phyloP scores from a whole-genome alignment of 345 rosid genomes.

The Excoecaria agallocha region DNA sequence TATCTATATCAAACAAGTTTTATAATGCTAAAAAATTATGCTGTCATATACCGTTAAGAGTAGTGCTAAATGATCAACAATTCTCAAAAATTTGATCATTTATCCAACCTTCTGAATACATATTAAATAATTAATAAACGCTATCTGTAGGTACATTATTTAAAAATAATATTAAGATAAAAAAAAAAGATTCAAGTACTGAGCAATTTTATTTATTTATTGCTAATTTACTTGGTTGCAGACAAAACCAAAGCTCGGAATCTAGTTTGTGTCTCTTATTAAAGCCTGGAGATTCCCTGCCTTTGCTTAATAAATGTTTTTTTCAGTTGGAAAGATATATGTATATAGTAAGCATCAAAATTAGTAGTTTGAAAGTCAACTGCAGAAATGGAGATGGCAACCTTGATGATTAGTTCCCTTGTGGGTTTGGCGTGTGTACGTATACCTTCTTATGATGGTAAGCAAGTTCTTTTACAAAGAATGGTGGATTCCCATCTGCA shows the following conservation, averaged over 20 bases:
- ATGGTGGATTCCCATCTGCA: constrained; percentile 26
- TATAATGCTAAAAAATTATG: no score
- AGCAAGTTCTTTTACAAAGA: constrained; percentile 15
- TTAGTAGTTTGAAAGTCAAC: neutral
- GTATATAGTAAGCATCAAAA: no score
- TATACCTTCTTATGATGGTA: constrained; percentile 2
- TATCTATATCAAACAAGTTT: no score
- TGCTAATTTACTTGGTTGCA: neutral
- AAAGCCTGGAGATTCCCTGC: neutral
- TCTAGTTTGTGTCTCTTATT: neutral
- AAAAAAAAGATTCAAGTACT: no score
- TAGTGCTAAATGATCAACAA: no score
- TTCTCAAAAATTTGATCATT: no score
- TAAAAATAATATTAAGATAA: no score
- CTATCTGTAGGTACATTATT: no score
- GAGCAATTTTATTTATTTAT: neutral
- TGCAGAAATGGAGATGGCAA: constrained; percentile 13
- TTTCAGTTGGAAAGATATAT: neutral
- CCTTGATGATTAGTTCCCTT: neutral
- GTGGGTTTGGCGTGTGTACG: constrained; percentile 1
- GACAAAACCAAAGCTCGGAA: neutral
- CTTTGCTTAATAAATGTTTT: neutral
- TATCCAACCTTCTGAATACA: no score
- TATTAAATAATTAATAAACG: no score
- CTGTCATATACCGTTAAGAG: no score